Evolutionary conservation across 495 filamentous ascomycete genomes (phyloP).

Genomic region (Evernia prunastri): DNA sequence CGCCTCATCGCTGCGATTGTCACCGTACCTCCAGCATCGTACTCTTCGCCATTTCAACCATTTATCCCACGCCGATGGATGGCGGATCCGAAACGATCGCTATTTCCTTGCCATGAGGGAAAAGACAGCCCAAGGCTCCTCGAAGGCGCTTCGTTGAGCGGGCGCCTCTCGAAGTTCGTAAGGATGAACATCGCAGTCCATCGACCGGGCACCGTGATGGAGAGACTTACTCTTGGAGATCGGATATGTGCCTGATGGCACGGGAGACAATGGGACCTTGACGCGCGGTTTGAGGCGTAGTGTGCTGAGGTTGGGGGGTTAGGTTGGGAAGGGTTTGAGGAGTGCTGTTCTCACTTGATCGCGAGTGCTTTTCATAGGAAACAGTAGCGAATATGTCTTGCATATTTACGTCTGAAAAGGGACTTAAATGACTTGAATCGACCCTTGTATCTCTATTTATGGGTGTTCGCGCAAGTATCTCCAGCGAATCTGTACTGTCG

Average conservation of each 20-base stretch:
- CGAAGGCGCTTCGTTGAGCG: slow-evolving; percentile 13
- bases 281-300: not conserved
- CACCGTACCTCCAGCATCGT: not conserved
- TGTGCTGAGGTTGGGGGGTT: not conserved
- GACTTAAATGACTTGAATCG: too few relatives aligned
- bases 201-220: not conserved
- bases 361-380: too few relatives aligned
- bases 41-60: not conserved
- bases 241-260: not conserved
- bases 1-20: not conserved
- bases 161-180: not conserved
- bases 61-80: slow-evolving; percentile 9
- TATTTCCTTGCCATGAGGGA: not conserved
- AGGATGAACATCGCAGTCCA: not conserved
- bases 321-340: not conserved
- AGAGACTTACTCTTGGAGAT: not conserved
- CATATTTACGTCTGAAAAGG: too few relatives aligned
- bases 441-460: too few relatives aligned
- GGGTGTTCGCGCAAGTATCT: too few relatives aligned
- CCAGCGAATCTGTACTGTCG: too few relatives aligned
- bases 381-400: too few relatives aligned
- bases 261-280: not conserved
- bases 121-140: slow-evolving; percentile 13
- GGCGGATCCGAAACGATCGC: slow-evolving; percentile 8
- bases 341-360: too few relatives aligned